Base-by-base conservation (phyloP, 495 filamentous ascomycete genomes). In the Talaromyces nanjingensis region DNA sequence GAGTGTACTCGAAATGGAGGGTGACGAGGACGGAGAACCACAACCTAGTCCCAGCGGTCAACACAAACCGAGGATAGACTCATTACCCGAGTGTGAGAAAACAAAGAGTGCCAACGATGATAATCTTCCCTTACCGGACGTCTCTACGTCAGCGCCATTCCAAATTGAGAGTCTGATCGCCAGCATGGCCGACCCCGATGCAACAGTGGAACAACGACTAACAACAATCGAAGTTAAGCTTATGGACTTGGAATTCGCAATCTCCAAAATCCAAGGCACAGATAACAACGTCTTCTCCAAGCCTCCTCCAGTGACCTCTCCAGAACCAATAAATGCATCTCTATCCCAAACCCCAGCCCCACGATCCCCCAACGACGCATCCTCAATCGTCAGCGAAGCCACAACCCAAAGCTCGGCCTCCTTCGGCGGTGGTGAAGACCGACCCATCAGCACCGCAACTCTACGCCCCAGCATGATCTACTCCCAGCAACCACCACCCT, bases 161-260 rank as follows among this genome's bases (percentile, higher is more conserved):
- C 80, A 81, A 60, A 71, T 81, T 20, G 75, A 75, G 16, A 73
- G 69, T 47, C 69, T 81, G 6, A 70, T 80, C 11, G 75, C 70
- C 55, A 67, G 72, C 16, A 79, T 83, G 71, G 77, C 81, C 33
- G 78, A 81, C 60, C 79, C 80, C 24, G 72, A 74, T 27, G 69
- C 78, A 8, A 80, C 79, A 1, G 62, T 83, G 1, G 82, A 84
- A 64, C 80, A 84, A 54, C 76, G 82, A 22, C 49, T 84, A 6
- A 77, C 80, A 39, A 84, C 81, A 0, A 64, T 84, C 0, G 82
- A 84, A 58, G 80, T 84, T 4, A 84, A 84, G 59, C 70, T 84
- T 42, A 83, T 84, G 65, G 82, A 84, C 39, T 71, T 84, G 8
- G 82, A 84, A 64, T 83, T 81, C 55, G 81, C 81, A 1, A 81